Base-by-base conservation (phyloP, 140 eudicot species). In the Senecio squalidus region DNA sequence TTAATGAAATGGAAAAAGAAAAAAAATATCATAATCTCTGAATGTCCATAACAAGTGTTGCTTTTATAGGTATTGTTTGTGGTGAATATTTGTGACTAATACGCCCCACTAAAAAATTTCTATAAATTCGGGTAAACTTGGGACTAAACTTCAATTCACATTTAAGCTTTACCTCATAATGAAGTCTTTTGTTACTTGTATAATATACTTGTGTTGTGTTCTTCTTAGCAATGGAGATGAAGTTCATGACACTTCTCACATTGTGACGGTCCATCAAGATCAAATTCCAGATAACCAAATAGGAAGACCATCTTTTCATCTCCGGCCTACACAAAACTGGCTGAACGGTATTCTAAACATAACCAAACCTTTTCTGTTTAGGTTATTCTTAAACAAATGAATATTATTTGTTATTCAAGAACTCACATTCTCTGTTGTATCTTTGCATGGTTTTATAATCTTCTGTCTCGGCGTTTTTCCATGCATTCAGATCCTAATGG, bases 401-500 rank as follows among this genome's bases (percentile, higher is more conserved):
- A 23, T 15, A 6, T 1, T 43, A 9, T 28, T n/a, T 5, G 25
- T 62, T 30, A 5, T 52, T 51, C 3, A 20, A 33, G 2, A 22
- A 46, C 58, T 57, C 24, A 61, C 41, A 33, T 45, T 15, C 52
- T 52, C 43, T 44, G 23, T 70, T 44, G 43, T 62, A 10, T 57
- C 34, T 66, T 66, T 60, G 74, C 74, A 67, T 60, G 70, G 52
- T 33, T 46, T 67, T 50, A 39, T 45, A n/a, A 68, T 62, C 60
- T 30, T 44, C 43, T 62, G 8, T 8, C 0, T 16, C 39, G 63
- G 39, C 10, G 16, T 13, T 30, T 21, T 25, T 17, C 13, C 20
- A n/a, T n/a, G n/a, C 65, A 14, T 18, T 26, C 56, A 74, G 79
- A 74, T 74, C 79, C 79, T 24, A 67, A 74, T 54, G 79, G 74